Percentiles rank a stretch among this genome's conserved stretches.
phyloP scores from a whole-genome alignment of 2,329 filamentous ascomycete species.

The Paracoccidioides lutzii region DNA sequence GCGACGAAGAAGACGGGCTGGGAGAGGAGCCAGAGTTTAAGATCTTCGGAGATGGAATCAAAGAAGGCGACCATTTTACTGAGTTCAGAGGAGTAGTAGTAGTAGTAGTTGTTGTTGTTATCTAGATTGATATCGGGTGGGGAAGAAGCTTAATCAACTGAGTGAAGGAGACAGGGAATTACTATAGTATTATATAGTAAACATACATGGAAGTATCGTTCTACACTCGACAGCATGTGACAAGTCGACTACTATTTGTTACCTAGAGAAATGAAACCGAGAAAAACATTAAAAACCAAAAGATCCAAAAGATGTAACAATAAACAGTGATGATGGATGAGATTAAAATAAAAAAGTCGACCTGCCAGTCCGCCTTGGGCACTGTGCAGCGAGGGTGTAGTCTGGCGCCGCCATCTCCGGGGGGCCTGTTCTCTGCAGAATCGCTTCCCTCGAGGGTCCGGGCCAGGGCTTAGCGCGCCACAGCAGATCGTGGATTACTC shows the following conservation, averaged over 20 bases:
- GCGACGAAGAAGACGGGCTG: constrained; percentile 67
- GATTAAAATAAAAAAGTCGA: constrained; percentile 26
- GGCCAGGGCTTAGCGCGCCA: constrained; percentile 41
- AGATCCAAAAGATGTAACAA: no score
- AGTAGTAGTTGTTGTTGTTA: no score
- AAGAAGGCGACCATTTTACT: constrained; percentile 47
- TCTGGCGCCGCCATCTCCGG: constrained; percentile 43
- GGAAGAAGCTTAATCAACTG: no score
- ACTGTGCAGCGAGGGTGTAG: constrained; percentile 35
- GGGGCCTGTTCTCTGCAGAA: constrained; percentile 45
- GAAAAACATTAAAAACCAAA: no score
- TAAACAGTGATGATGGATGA: no score
- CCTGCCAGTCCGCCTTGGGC: constrained; percentile 23
- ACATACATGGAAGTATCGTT: no score
- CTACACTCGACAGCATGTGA: no score
- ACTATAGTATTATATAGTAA: no score
- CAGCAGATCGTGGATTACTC: constrained; percentile 43
- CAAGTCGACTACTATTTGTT: no score
- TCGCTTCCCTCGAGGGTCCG: constrained; percentile 45
- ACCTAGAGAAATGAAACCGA: no score
- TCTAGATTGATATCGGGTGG: neutral
- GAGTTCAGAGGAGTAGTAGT: neutral
- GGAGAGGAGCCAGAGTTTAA: constrained; percentile 49
- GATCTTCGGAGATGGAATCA: constrained; percentile 40
- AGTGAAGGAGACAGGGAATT: no score